Percentiles rank a stretch among this genome's conserved stretches.
Conservation (phyloP, 1,139 yeast species). For the Debaryomycetaceae sp. region DNA sequence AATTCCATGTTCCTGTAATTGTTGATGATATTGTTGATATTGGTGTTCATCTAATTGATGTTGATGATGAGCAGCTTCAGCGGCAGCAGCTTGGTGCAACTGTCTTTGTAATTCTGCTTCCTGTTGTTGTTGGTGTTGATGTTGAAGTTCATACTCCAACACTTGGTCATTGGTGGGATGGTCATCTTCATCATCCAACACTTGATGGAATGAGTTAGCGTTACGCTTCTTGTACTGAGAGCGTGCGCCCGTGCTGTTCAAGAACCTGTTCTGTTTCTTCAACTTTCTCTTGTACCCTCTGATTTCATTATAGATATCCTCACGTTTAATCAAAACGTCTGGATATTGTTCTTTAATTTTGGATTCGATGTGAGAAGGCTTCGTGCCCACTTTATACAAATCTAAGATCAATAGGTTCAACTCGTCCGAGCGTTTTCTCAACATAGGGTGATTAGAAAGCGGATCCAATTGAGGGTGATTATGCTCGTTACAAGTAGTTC, state of each 20-base stretch:
- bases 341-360: slow-evolving; percentile 53
- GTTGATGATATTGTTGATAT: slow-evolving; percentile 33
- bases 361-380: slow-evolving; percentile 55
- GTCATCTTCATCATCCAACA: slow-evolving; percentile 27
- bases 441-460: slow-evolving; percentile 54
- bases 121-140: slow-evolving; percentile 27
- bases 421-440: slow-evolving; percentile 52
- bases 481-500: slow-evolving; percentile 55
- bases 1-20: slow-evolving; percentile 26
- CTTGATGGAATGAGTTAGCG: slow-evolving; percentile 32
- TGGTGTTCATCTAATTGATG: slow-evolving; percentile 28
- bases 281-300: slow-evolving; percentile 55
- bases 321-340: slow-evolving; percentile 53
- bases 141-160: slow-evolving; percentile 16
- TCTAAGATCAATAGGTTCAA: slow-evolving; percentile 51
- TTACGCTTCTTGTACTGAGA: slow-evolving; percentile 20
- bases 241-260: slow-evolving; percentile 11
- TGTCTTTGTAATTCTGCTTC: slow-evolving; percentile 41
- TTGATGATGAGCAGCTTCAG: slow-evolving; percentile 34
- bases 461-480: slow-evolving; percentile 60
- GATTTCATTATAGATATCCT: slow-evolving; percentile 57
- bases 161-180: slow-evolving; percentile 18
- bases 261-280: slow-evolving; percentile 37
- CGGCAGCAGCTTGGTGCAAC: slow-evolving; percentile 37
- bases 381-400: slow-evolving; percentile 53